phyloP scores from a whole-genome alignment of 805 yeast species.

The Metschnikowia cerradonensis region DNA sequence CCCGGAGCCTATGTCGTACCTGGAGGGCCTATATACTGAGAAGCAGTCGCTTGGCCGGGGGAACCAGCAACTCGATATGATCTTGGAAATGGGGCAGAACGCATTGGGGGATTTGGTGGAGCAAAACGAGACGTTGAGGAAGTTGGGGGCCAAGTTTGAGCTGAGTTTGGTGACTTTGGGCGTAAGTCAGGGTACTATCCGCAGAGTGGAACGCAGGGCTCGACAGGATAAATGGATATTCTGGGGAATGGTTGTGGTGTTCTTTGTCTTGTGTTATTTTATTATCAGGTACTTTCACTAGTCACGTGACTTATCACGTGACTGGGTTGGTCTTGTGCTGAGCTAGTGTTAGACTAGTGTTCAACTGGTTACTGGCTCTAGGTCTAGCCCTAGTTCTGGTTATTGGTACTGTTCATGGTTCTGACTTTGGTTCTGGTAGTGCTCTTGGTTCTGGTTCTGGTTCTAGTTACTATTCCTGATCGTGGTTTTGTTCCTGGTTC shows the following conservation, averaged over 20 bases:
- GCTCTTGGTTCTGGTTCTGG: no score
- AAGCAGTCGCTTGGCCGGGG: slow-evolving; percentile 60
- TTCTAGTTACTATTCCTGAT: no score
- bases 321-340: no score
- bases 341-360: no score
- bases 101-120: slow-evolving; percentile 83
- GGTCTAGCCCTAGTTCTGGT: no score
- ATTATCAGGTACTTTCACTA: slow-evolving; percentile 63
- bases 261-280: slow-evolving; percentile 63
- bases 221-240: slow-evolving; percentile 84
- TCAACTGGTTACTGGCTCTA: no score
- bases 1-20: slow-evolving; percentile 35
- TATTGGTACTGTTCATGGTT: no score
- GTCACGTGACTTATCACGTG: neutral
- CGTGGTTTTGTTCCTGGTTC: no score
- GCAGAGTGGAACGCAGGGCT: slow-evolving; percentile 74
- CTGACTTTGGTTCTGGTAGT: no score
- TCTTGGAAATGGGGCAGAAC: slow-evolving; percentile 81
- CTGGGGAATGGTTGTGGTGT: slow-evolving; percentile 63
- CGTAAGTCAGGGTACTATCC: slow-evolving; percentile 78
- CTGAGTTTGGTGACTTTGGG: slow-evolving; percentile 77
- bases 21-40: slow-evolving; percentile 70
- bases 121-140: slow-evolving; percentile 69
- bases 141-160: slow-evolving; percentile 60
- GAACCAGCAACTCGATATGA: slow-evolving; percentile 79